Evolutionary conservation across 163 green algal species (phyloP).

Genomic region (Scenedesmus sp.): DNA sequence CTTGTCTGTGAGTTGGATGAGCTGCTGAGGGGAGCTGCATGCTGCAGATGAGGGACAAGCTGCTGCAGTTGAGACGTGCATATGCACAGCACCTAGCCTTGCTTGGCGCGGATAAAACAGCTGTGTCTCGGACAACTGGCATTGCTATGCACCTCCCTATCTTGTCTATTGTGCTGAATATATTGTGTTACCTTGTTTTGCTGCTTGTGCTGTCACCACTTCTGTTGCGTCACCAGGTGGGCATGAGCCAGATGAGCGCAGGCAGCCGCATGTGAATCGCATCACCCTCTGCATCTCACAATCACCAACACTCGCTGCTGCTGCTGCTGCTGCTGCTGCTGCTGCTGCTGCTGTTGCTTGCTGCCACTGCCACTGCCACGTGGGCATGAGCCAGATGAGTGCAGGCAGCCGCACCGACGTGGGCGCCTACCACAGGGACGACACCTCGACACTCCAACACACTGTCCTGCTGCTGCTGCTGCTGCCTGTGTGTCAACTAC

Average conservation of each 20-base stretch:
- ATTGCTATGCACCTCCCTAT: too few relatives aligned
- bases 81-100: too few relatives aligned
- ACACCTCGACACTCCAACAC: constrained; percentile 10
- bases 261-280: constrained; percentile 59
- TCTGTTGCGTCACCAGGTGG: constrained; percentile 53
- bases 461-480: neutral
- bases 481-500: neutral
- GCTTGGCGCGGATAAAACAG: too few relatives aligned
- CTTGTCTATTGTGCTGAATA: too few relatives aligned
- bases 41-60: constrained; percentile 69
- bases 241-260: constrained; percentile 78
- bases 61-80: constrained; percentile 23
- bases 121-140: too few relatives aligned
- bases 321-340: neutral
- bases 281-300: too few relatives aligned
- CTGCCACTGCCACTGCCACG: neutral
- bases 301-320: neutral
- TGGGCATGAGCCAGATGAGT: constrained; percentile 78
- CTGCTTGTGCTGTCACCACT: neutral
- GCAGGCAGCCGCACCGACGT: constrained; percentile 73
- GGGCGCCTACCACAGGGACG: constrained; percentile 58
- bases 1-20: too few relatives aligned
- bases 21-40: constrained; percentile 53
- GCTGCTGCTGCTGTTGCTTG: neutral
- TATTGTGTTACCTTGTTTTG: neutral